A percentile compares a stretch with the other conserved stretches of the same genome.
Evolutionary conservation across 2,329 filamentous ascomycete genomes (phyloP).

Genomic region (Phialophora expanda): DNA sequence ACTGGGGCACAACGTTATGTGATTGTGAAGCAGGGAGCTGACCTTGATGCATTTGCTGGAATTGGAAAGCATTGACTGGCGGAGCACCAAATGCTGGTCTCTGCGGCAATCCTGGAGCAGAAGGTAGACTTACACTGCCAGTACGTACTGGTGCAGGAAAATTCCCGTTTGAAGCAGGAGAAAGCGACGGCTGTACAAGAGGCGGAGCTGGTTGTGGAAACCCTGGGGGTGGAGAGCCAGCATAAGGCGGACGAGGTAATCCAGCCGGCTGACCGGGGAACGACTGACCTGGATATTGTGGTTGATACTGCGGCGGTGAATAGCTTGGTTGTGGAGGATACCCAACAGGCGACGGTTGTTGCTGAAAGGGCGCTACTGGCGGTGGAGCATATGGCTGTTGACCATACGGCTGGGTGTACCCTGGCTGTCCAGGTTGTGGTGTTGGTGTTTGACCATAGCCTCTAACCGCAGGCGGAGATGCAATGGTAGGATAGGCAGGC

Average conservation of each 20-base stretch:
- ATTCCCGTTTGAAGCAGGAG: conserved; percentile 38
- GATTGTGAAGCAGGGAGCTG: conserved; percentile 48
- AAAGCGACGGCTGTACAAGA: conserved; percentile 49
- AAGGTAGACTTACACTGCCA: conserved; percentile 61
- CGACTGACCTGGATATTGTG: conserved; percentile 47
- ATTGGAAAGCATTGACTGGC: conserved; percentile 58
- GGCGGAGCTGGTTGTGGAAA: conserved; percentile 51
- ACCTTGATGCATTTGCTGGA: conserved; percentile 64
- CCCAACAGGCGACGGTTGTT: conserved; percentile 29
- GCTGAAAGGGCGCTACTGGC: conserved; percentile 35
- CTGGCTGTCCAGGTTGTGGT: conserved; percentile 37
- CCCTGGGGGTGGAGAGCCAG: conserved; percentile 49
- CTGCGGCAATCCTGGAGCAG: conserved; percentile 64
- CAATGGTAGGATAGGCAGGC: conserved; percentile 23
- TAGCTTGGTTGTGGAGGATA: conserved; percentile 44
- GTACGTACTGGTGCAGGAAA: conserved; percentile 48
- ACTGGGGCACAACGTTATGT: conserved; percentile 35
- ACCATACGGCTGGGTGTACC: conserved; percentile 29
- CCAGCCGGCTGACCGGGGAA: conserved; percentile 44
- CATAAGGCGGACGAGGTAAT: conserved; percentile 47
- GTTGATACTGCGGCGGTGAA: conserved; percentile 39
- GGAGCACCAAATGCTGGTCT: conserved; percentile 64
- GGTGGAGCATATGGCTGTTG: conserved; percentile 28
- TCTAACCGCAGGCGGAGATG: conserved; percentile 23
- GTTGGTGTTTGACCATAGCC: conserved; percentile 39